Base-by-base conservation (phyloP, 2,329 filamentous ascomycete genomes). In the Penicillium sp. region DNA sequence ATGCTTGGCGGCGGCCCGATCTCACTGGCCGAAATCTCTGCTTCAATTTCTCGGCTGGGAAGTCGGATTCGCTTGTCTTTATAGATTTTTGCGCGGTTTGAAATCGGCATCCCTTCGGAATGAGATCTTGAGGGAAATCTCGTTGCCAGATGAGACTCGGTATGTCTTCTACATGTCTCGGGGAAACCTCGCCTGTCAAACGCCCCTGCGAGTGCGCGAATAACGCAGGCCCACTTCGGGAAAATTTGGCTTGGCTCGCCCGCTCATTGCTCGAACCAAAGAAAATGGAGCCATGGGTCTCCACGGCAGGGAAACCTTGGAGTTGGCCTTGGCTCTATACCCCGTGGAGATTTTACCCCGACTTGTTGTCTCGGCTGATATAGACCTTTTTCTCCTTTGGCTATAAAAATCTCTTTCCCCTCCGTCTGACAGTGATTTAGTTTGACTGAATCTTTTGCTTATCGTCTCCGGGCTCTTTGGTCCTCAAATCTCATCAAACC, bases 291-390 rank as follows among this genome's bases (percentile, higher is more conserved):
- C 32, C 10, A 40, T 16, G 22, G 34, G 24, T 22, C 22, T 34
- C 14, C 27, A 39, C 14, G 10, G 24, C 29, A 40, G 29, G 34
- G 24, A 43, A 22, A 48, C 46, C 24, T 13, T 36, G 9, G 11
- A 38, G 18, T 4, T 5, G 31, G 22, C 44, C 16, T 10, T 32
- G 44, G 34, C 34, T 5, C 16, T n/a, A 4, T 39, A 48, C 46
- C 46, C 46, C 46, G 10, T 40, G 46, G 46, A 48, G 46, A 47
- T 10, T 39, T 38, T 48, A 48, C 46, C 46, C 46, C 46, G 7
- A 48, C n/a, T 36, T 36, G 34, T 36, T 5, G 11, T 36, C 13
- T 27, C 24, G 24, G 8, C 24, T 27, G 13, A n/a, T 38, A 13
- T 27, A 18, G 44, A 18, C 18, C 9, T 32, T 21, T 32, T 4